Evolutionary conservation across 345 rosid species (phyloP).

Genomic region (Euphorbia tirucalli): DNA sequence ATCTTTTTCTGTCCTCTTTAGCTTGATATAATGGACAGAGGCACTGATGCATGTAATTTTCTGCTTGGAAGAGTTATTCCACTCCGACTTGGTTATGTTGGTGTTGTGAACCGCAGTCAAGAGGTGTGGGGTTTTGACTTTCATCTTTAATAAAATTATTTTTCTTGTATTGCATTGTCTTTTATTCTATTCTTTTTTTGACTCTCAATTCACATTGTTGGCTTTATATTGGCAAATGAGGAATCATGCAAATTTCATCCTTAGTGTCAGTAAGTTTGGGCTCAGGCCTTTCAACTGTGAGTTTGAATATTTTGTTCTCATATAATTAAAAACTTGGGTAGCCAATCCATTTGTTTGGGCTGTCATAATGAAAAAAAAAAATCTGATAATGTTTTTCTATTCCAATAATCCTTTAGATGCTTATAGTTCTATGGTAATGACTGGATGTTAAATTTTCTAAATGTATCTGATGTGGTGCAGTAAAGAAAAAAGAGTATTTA

Average conservation of each 20-base stretch:
- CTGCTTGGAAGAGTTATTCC: conserved; percentile 64
- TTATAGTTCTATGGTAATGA: too few species aligned
- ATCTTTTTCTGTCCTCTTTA: conserved; percentile 21
- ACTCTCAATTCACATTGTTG: not conserved
- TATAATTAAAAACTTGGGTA: too few species aligned
- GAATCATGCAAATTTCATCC: not conserved
- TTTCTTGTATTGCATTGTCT: not conserved
- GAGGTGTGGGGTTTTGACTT: conserved; percentile 39
- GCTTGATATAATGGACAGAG: conserved; percentile 82
- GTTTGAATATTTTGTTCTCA: too few species aligned
- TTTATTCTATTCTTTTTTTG: not conserved
- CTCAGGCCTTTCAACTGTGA: not conserved
- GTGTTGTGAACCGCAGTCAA: conserved; percentile 70
- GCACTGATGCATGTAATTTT: conserved; percentile 58
- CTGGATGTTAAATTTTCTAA: too few species aligned
- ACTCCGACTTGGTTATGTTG: conserved; percentile 62
- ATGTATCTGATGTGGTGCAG: too few species aligned
- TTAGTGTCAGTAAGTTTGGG: not conserved
- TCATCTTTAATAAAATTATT: not conserved
- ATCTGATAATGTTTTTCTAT: too few species aligned
- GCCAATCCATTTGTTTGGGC: too few species aligned
- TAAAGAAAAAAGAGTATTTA: too few species aligned
- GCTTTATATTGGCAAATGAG: not conserved
- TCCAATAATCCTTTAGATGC: too few species aligned
- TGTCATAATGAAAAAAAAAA: too few species aligned